Conservation (phyloP, 2,329 filamentous ascomycete genomes). For the Xylariaceae sp. region DNA sequence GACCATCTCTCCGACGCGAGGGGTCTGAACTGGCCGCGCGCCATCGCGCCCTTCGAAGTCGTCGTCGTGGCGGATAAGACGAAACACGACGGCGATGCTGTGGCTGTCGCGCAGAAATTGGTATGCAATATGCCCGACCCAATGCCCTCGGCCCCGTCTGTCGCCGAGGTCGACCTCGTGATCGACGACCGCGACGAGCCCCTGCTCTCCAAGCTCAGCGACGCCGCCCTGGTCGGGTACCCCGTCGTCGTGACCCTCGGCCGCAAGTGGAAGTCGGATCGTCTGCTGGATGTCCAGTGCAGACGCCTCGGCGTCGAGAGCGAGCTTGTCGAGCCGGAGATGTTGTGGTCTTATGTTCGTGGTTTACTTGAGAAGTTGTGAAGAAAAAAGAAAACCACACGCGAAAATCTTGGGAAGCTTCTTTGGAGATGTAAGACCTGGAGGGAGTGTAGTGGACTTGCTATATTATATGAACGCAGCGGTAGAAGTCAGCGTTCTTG, state of each 20-base stretch:
- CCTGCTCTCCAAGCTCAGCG: conserved; percentile 79
- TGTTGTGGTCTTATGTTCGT: conserved; percentile 42
- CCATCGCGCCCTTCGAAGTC: conserved; percentile 78
- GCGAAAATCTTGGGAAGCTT: no score
- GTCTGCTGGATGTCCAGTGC: conserved; percentile 73
- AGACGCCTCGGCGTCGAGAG: conserved; percentile 59
- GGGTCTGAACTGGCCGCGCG: conserved; percentile 83
- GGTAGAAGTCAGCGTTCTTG: no score
- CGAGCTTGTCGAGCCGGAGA: conserved; percentile 49
- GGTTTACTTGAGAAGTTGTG: conserved; percentile 48
- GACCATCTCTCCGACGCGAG: conserved; percentile 64
- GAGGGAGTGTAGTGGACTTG: no score
- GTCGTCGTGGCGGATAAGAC: conserved; percentile 52
- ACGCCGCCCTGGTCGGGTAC: conserved; percentile 86
- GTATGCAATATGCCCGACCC: no score
- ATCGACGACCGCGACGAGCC: conserved; percentile 67
- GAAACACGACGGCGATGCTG: conserved; percentile 42
- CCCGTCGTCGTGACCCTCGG: conserved; percentile 79
- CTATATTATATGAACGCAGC: no score
- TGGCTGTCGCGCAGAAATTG: conserved; percentile 66
- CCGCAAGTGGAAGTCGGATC: conserved; percentile 55
- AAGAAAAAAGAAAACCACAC: conserved; percentile 7
- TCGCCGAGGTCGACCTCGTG: conserved; percentile 52
- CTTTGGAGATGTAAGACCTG: no score
- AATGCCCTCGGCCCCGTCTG: no score